Conservation (phyloP, 129 eudicot genomes). For the Lactuca saligna region DNA sequence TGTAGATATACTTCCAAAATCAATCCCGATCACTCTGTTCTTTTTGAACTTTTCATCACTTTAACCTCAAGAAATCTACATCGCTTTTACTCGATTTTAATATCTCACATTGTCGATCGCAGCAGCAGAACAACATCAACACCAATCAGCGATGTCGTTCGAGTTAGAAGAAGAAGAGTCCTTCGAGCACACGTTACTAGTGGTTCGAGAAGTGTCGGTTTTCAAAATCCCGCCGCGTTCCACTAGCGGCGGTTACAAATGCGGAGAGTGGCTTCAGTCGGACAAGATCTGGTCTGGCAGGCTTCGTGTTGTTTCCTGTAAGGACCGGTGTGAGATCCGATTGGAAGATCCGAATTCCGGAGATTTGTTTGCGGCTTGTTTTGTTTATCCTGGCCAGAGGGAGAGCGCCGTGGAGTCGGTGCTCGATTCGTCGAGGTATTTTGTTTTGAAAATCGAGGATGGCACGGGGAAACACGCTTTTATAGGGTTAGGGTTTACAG, state of each 20-base stretch:
- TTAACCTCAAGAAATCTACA: constrained; percentile 11
- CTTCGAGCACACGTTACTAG: constrained; percentile 93
- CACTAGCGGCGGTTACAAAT: constrained; percentile 90
- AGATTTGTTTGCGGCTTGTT: constrained; percentile 94
- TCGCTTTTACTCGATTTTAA: neutral
- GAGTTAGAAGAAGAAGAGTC: constrained; percentile 72
- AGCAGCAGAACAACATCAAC: neutral
- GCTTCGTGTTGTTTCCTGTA: constrained; percentile 87
- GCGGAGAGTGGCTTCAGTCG: constrained; percentile 99
- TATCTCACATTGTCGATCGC: constrained; percentile 7
- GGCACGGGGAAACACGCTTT: constrained; percentile 95
- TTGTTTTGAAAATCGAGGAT: constrained; percentile 88
- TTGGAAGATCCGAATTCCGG: constrained; percentile 93
- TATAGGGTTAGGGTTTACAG: constrained; percentile 84
- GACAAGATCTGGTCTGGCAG: constrained; percentile 99
- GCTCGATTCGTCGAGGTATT: constrained; percentile 83
- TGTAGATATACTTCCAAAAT: neutral
- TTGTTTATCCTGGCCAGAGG: constrained; percentile 72
- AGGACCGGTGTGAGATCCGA: constrained; percentile 87
- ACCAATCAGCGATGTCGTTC: constrained; percentile 49
- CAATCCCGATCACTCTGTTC: constrained; percentile 16
- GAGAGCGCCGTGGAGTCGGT: constrained; percentile 87
- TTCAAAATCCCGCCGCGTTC: constrained; percentile 96
- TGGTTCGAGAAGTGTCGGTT: constrained; percentile 87
- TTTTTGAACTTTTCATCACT: neutral